Percentiles rank a stretch among this genome's conserved stretches.
These are phyloP conservation scores for Tulasnella sp. DNA, from an alignment of 768 basidiomycete species.

Conservation along the genomic window DNA sequence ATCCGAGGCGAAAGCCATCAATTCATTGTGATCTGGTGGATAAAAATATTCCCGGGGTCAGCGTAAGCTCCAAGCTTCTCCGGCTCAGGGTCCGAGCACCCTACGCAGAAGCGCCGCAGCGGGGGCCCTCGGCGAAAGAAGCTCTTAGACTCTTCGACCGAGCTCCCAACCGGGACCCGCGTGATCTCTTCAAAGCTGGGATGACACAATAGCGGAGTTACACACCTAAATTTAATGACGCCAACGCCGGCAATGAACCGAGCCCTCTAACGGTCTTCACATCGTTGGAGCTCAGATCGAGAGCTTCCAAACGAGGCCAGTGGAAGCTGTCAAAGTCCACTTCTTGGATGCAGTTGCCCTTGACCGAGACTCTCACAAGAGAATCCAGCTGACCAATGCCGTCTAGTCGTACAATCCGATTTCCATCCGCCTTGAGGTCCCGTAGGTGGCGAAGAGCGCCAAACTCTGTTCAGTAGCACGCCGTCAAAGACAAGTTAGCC, in stretches of 20 bases:
- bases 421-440: constrained; percentile 86
- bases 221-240: constrained; percentile 81
- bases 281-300: constrained; percentile 76
- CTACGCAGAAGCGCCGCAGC: not conserved
- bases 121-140: constrained; percentile 6
- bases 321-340: constrained; percentile 58
- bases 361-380: constrained; percentile 77
- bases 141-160: not conserved
- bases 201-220: constrained; percentile 31
- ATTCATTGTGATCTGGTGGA: constrained; percentile 63
- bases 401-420: constrained; percentile 66
- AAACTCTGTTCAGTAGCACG: constrained; percentile 54
- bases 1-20: constrained; percentile 47
- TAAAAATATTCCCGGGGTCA: not conserved
- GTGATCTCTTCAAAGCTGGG: not conserved
- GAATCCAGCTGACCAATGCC: constrained; percentile 76
- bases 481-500: not conserved
- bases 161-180: not conserved
- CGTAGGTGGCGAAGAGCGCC: constrained; percentile 77
- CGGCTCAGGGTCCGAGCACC: constrained; percentile 4
- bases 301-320: constrained; percentile 61
- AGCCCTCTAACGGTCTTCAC: constrained; percentile 58
- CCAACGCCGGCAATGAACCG: constrained; percentile 44
- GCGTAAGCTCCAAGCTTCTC: not conserved
- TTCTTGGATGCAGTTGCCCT: constrained; percentile 62